Percentiles rank a stretch among this genome's conserved stretches.
These are phyloP conservation scores for Calocera viscosa DNA, from an alignment of 768 basidiomycete genomes.

Conservation along the genomic window DNA sequence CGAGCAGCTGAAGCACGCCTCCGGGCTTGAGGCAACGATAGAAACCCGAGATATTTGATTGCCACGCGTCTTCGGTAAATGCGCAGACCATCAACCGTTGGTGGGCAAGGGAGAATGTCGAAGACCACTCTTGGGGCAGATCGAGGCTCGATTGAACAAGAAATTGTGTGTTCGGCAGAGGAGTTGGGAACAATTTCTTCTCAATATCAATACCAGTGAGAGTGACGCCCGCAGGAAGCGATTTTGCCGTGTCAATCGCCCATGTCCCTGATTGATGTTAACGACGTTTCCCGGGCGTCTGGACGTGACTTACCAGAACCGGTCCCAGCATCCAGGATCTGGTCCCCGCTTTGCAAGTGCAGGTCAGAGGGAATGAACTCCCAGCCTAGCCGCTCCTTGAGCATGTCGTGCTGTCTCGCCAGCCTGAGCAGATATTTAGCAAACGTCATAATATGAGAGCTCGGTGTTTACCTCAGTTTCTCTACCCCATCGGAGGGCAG, in stretches of 20 bases:
- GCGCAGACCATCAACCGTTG: constrained; percentile 13
- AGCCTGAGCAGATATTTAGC: background rate
- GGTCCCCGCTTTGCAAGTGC: background rate
- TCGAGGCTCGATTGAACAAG: constrained; percentile 19
- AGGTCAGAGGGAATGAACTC: background rate
- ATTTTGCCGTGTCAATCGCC: constrained; percentile 14
- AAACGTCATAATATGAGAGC: background rate
- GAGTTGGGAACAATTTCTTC: constrained; percentile 15
- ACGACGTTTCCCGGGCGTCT: background rate
- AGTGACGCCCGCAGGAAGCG: constrained; percentile 9
- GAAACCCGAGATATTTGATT: background rate
- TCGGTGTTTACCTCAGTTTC: background rate
- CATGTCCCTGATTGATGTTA: constrained; percentile 13
- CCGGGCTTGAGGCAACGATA: constrained; percentile 6
- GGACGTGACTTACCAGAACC: background rate
- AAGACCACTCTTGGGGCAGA: constrained; percentile 10
- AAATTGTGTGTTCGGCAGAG: constrained; percentile 15
- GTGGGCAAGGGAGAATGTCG: constrained; percentile 13
- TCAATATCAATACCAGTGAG: constrained; percentile 17
- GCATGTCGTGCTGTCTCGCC: background rate
- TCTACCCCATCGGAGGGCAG: background rate
- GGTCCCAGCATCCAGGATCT: background rate
- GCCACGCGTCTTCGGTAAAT: constrained; percentile 9
- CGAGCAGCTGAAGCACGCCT: background rate
- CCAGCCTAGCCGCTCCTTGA: background rate